A percentile compares a stretch with the other conserved stretches of the same genome.
Evolutionary conservation across 2,329 filamentous ascomycete genomes (phyloP).

Genomic region (Rhinocladiella similis): DNA sequence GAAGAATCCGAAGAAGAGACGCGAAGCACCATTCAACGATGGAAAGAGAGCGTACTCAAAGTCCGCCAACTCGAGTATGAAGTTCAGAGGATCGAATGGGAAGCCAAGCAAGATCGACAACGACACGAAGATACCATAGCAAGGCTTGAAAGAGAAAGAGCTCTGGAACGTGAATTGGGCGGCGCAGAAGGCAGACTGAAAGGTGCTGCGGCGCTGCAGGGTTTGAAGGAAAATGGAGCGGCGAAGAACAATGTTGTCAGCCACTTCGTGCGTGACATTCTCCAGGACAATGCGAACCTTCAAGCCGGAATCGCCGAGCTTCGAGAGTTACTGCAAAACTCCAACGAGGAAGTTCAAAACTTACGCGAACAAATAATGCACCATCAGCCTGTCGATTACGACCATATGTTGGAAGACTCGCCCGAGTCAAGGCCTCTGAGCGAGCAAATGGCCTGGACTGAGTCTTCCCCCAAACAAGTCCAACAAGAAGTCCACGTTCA

Average conservation of each 20-base stretch:
- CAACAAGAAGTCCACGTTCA: conserved; percentile 87
- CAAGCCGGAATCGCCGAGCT: conserved; percentile 91
- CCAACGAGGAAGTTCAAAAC: conserved; percentile 89
- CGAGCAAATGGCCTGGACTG: conserved; percentile 66
- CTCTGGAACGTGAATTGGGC: conserved; percentile 78
- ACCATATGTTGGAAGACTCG: conserved; percentile 19
- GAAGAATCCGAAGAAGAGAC: conserved; percentile 71
- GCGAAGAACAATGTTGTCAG: conserved; percentile 73
- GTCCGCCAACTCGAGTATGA: conserved; percentile 81
- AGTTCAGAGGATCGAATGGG: conserved; percentile 82
- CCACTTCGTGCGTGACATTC: conserved; percentile 91
- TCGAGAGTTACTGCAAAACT: conserved; percentile 83
- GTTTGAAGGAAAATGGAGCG: conserved; percentile 45
- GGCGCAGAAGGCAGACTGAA: conserved; percentile 78
- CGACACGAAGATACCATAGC: conserved; percentile 77
- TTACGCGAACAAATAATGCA: conserved; percentile 77
- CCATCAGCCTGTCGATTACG: conserved; percentile 65
- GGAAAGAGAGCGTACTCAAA: conserved; percentile 79
- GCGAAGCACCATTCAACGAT: conserved; percentile 75
- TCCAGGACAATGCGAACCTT: conserved; percentile 92
- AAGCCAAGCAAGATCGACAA: conserved; percentile 76
- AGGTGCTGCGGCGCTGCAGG: conserved; percentile 64
- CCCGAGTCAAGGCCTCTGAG: conserved; percentile 49
- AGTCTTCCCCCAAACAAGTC: conserved; percentile 41
- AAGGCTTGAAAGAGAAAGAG: conserved; percentile 80